Conservation (phyloP, 2,329 filamentous ascomycete species). For the Pyricularia sp. region DNA sequence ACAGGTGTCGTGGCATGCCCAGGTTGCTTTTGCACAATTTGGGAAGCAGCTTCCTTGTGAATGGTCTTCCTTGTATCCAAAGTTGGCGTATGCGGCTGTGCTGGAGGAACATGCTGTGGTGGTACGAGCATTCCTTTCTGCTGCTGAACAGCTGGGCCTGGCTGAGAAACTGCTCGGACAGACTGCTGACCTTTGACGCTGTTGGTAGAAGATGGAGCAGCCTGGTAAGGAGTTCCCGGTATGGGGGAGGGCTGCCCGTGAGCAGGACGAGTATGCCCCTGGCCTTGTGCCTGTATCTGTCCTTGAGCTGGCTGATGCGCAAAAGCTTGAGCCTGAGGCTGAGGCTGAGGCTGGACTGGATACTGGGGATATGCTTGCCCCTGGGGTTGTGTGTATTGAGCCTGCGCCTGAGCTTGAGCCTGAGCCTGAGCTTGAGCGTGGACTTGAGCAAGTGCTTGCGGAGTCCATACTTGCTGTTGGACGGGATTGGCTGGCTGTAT, state of each 20-base stretch:
- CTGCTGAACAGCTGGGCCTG: constrained; percentile 1
- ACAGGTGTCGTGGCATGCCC: constrained; percentile 3
- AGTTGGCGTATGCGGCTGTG: constrained; percentile 4
- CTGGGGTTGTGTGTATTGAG: neutral
- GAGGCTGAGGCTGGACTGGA: neutral
- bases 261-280: neutral
- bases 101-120: constrained; percentile 22
- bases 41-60: constrained; percentile 15
- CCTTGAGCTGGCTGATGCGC: neutral
- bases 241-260: neutral
- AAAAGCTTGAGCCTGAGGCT: neutral
- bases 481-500: constrained; percentile 4
- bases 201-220: neutral
- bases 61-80: neutral
- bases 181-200: neutral
- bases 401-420: neutral
- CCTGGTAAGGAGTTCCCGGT: neutral
- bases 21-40: constrained; percentile 9
- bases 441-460: constrained; percentile 5
- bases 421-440: neutral
- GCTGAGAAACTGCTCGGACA: constrained; percentile 1
- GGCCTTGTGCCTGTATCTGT: neutral
- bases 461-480: constrained; percentile 9
- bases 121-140: constrained; percentile 16
- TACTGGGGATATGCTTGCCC: neutral